A percentile compares a stretch with the other conserved stretches of the same genome.
Evolutionary conservation across 2,329 filamentous ascomycete species (phyloP).

Genomic region (Paecilomyces dactylethromorphus): DNA sequence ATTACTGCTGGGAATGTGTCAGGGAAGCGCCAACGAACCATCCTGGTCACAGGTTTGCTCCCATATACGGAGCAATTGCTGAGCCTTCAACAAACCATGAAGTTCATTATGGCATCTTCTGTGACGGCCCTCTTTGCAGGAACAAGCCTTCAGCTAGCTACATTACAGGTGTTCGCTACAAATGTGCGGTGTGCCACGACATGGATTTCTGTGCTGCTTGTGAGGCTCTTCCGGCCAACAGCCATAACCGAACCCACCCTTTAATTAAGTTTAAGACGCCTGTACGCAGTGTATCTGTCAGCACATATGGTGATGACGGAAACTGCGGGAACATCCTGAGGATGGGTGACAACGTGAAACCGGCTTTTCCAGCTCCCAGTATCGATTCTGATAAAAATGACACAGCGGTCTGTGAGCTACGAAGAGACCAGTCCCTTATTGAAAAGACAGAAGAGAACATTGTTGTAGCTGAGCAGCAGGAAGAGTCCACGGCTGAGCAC

Average conservation of each 20-base stretch:
- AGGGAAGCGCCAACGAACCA: conserved; percentile 65
- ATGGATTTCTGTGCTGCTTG: conserved; percentile 92
- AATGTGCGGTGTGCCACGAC: conserved; percentile 94
- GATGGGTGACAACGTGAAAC: conserved; percentile 60
- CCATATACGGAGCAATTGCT: conserved; percentile 67
- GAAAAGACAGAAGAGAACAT: conserved; percentile 9
- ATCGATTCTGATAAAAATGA: conserved; percentile 47
- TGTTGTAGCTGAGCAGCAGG: conserved; percentile 16
- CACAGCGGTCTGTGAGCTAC: conserved; percentile 20
- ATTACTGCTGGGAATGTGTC: conserved; percentile 79
- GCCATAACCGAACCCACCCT: conserved; percentile 92
- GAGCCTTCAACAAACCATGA: conserved; percentile 40
- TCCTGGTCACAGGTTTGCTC: conserved; percentile 75
- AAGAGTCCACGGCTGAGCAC: conserved; percentile 1
- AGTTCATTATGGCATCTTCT: conserved; percentile 81
- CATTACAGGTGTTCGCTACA: conserved; percentile 85
- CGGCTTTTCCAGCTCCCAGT: conserved; percentile 37
- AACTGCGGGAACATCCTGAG: conserved; percentile 58
- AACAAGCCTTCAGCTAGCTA: conserved; percentile 40
- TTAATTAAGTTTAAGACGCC: conserved; percentile 96
- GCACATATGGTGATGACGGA: conserved; percentile 71
- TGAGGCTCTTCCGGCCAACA: conserved; percentile 77
- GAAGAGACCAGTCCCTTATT: conserved; percentile 9
- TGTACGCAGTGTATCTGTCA: conserved; percentile 80
- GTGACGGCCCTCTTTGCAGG: conserved; percentile 84